Evolutionary conservation across 2,329 filamentous ascomycete genomes (phyloP), one percentile per base, ranked within the genome.

Genomic region (Cladophialophora immunda): DNA sequence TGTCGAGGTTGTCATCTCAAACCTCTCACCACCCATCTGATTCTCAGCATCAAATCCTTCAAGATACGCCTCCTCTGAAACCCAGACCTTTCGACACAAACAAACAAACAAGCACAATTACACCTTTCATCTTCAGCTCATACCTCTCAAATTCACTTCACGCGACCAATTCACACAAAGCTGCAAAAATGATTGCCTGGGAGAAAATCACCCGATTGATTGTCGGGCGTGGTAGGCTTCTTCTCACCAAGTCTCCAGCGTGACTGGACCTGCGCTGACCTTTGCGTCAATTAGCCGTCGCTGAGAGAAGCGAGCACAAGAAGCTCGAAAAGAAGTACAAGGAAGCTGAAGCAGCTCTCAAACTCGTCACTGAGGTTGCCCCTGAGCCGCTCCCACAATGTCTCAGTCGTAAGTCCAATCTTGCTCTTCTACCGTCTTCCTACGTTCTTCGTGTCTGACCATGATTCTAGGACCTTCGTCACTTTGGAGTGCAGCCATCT

Each of bases 261-360:
- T 45, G 8, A 3, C 38, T n/a, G 11, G 45, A 25, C n/a, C 13
- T 50, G 9, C 6, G 45, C 45, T 50, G 45, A 50, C 45, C 22
- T 50, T 11, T 50, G 45, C 19, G 45, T 52, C 29, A 47, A 53
- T 25, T 19, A 27, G 58, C 45, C 34, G 27, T 60, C n/a, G 64
- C 69, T 17, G 67, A 69, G 11, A 30, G 29, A 19, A 61, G 58
- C 47, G 66, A 71, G 45, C 19, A 55, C 56, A 62, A 62, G 50
- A 53, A 54, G 8, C 62, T 71, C n/a, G 69, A 71, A 29, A 56
- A 60, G 30, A 50, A 66, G 38, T 68, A 69, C 56, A 58, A 68
- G 61, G 55, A 62, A 30, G 63, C 57, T 8, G 65, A 54, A 61
- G 55, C 58, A 30, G 27, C 57, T 15, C 66, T 66, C 65, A 70